Conservation (phyloP, 305 asterid species). For the Ruellia speciosa region DNA sequence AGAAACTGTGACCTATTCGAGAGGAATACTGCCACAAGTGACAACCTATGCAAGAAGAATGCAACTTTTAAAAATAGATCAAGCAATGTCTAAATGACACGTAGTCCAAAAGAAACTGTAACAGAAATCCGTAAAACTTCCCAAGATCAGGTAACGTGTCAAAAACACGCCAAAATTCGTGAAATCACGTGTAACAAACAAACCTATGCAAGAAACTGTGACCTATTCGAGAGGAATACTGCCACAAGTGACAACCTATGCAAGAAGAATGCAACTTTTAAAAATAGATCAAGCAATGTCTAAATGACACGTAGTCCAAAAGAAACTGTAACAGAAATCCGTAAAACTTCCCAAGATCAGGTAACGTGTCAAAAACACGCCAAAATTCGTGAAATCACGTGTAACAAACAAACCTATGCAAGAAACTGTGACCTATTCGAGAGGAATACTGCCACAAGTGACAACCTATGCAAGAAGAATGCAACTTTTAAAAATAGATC, state of each 20-base stretch:
- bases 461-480: slow-evolving; percentile 37
- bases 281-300: neutral
- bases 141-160: neutral
- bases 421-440: no score
- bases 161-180: no score
- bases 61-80: neutral
- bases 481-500: neutral
- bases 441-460: slow-evolving; percentile 54
- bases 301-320: neutral
- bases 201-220: no score
- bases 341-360: neutral
- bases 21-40: slow-evolving; percentile 55
- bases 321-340: neutral
- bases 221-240: slow-evolving; percentile 48
- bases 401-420: no score
- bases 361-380: neutral
- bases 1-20: no score
- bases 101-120: neutral
- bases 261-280: neutral
- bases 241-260: slow-evolving; percentile 58
- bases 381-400: no score
- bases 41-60: slow-evolving; percentile 32
- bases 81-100: neutral
- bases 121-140: neutral
- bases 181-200: no score